phyloP scores from a whole-genome alignment of 2,329 filamentous ascomycete genomes.

The Chaetoscypha palmicola region DNA sequence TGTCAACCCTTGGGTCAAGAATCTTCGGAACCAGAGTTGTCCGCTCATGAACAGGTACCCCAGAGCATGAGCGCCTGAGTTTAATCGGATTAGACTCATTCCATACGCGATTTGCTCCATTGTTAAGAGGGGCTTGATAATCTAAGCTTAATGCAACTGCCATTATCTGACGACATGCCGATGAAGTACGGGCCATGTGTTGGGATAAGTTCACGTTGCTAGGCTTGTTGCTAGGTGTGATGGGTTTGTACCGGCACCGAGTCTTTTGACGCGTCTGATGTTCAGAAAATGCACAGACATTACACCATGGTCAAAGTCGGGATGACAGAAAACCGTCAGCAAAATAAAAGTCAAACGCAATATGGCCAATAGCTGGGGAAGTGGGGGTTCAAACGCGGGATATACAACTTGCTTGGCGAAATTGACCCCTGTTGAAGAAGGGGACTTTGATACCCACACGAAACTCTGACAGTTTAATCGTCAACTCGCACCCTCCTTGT shows the following conservation, averaged over 20 bases:
- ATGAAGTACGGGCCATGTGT: neutral
- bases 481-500: slow-evolving; percentile 15
- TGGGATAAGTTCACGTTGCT: neutral
- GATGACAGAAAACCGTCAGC: slow-evolving; percentile 17
- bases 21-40: slow-evolving; percentile 21
- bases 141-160: slow-evolving; percentile 20
- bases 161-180: slow-evolving; percentile 9
- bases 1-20: slow-evolving; percentile 6
- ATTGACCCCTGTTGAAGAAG: slow-evolving; percentile 14
- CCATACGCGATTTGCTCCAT: slow-evolving; percentile 5
- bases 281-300: slow-evolving; percentile 16
- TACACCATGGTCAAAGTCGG: slow-evolving; percentile 12
- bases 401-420: slow-evolving; percentile 13
- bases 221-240: slow-evolving; percentile 8
- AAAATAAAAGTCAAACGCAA: slow-evolving; percentile 18
- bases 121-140: slow-evolving; percentile 6
- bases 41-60: slow-evolving; percentile 18
- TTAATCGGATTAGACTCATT: slow-evolving; percentile 20
- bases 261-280: slow-evolving; percentile 18
- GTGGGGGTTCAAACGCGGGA: slow-evolving; percentile 10
- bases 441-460: slow-evolving; percentile 18
- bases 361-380: slow-evolving; percentile 17
- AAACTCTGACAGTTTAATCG: slow-evolving; percentile 25
- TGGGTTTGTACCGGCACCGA: slow-evolving; percentile 12
- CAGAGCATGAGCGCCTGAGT: slow-evolving; percentile 11